Base-by-base conservation (phyloP, 2,329 filamentous ascomycete genomes). In the Diplodia scrobiculata region DNA sequence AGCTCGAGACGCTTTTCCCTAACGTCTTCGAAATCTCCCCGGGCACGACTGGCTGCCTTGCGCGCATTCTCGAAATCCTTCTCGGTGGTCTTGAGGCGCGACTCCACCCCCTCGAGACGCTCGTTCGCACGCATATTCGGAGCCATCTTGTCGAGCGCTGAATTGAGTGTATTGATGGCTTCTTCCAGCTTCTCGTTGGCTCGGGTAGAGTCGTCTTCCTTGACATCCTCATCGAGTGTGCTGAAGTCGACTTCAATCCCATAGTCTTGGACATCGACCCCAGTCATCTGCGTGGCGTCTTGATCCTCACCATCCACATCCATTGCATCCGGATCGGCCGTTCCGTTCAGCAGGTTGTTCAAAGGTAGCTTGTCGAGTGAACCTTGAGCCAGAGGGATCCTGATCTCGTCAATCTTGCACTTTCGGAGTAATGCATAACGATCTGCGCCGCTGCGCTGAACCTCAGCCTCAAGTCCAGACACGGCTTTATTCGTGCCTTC, bases 121-220 rank as follows among this genome's bases (percentile, higher is more conserved):
- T 98, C 92, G 78, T 93, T 92, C 9, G 94, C 95, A 72, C 94
- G 91, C 87, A 97, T 96, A 77, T 99, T 98, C 29, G 95, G 95
- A 68, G 95, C 93, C 78, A 98, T 89, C 79, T 97, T 97, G 75
- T 97, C 92, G 21, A 99, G 86, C 71, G 97, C 91, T 36, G 84
- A 82, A 52, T 88, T 88, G 10, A 99, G 84, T 32, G 84, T 84
- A 21, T 85, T 83, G 69, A 99, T 92, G 72, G 88, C 89, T 64
- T 96, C 91, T 63, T 90, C 86, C 1, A 99, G 83, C 67, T 85
- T 84, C 53, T 91, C 87, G 73, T 97, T 94, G 27, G 89, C 80
- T 68, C 87, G 86, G 19, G 88, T 83, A 66, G 90, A 88, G 63
- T 88, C 84, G 68, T 88, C 86, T 87, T 89, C 84, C 78, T 91